Conservation (phyloP, 768 basidiomycete species). For the Kondoa subrosea region DNA sequence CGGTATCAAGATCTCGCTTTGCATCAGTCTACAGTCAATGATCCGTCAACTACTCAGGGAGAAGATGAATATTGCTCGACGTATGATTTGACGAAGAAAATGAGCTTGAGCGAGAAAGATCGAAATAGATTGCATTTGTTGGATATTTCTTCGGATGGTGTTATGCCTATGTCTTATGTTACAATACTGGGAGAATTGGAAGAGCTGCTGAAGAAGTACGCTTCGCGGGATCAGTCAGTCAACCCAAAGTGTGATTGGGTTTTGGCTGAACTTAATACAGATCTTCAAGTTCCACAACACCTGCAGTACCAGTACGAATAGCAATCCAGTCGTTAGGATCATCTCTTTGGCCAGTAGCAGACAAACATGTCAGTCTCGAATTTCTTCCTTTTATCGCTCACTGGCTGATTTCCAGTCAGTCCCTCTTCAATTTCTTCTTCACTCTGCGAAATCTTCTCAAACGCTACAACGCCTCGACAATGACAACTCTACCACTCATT, state of each 20-base stretch:
- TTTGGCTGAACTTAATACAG: not conserved
- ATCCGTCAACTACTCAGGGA: not conserved
- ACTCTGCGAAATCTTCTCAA: slow-evolving; percentile 14
- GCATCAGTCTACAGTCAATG: slow-evolving; percentile 59
- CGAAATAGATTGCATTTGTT: slow-evolving; percentile 37
- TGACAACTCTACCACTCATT: slow-evolving; percentile 21
- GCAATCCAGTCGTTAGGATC: slow-evolving; percentile 32
- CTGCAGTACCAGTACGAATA: slow-evolving; percentile 26
- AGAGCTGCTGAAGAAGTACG: not conserved
- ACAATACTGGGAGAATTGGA: not conserved
- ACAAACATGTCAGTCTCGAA: slow-evolving; percentile 23
- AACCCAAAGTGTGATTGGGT: not conserved
- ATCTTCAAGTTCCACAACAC: not conserved
- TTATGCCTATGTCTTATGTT: not conserved
- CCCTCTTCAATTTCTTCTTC: slow-evolving; percentile 51
- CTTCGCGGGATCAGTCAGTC: not conserved
- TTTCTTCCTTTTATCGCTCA: not conserved
- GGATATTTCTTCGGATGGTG: slow-evolving; percentile 9
- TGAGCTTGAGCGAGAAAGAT: slow-evolving; percentile 42
- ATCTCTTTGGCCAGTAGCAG: slow-evolving; percentile 28
- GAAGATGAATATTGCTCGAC: slow-evolving; percentile 44
- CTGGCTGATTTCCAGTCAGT: slow-evolving; percentile 45
- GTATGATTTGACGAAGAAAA: slow-evolving; percentile 54
- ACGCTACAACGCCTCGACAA: not conserved
- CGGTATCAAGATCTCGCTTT: slow-evolving; percentile 84